A percentile compares a stretch with the other conserved stretches of the same genome.
These are phyloP conservation scores for Zostera marina DNA, from an alignment of 116 monocot genomes.

Conservation along the genomic window DNA sequence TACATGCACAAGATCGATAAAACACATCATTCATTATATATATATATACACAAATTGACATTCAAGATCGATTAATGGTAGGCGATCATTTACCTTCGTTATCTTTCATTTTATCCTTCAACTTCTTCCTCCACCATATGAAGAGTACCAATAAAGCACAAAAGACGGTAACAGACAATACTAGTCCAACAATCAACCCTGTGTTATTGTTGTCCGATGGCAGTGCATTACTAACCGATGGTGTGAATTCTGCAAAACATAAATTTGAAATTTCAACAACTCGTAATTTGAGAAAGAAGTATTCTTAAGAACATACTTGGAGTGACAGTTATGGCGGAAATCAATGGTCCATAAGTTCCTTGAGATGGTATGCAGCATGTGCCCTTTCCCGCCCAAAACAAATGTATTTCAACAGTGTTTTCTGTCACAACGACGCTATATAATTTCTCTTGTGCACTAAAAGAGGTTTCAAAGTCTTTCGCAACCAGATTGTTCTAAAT, in stretches of 20 bases:
- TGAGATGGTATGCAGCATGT: constrained; percentile 12
- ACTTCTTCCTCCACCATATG: background rate
- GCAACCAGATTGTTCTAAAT: constrained; percentile 6
- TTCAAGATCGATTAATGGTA: background rate
- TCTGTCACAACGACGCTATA: constrained; percentile 4
- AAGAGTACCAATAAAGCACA: constrained; percentile 1
- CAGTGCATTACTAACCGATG: constrained; percentile 6
- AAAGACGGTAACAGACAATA: background rate
- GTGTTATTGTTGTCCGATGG: background rate
- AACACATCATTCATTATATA: no score
- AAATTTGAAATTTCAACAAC: no score
- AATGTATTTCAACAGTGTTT: constrained; percentile 13
- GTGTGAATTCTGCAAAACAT: constrained; percentile 7
- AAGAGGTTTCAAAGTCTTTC: constrained; percentile 23
- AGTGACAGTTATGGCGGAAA: constrained; percentile 8
- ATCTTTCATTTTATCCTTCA: background rate
- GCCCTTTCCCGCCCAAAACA: constrained; percentile 20
- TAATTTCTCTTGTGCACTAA: background rate
- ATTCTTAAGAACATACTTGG: constrained; percentile 7
- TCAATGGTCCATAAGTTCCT: constrained; percentile 12
- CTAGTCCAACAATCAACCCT: constrained; percentile 2
- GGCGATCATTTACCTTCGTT: constrained; percentile 10
- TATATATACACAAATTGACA: background rate
- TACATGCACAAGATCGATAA: background rate
- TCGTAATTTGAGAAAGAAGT: no score